phyloP scores from a whole-genome alignment of 2,329 filamentous ascomycete genomes.

The Fusarium xyrophilum region DNA sequence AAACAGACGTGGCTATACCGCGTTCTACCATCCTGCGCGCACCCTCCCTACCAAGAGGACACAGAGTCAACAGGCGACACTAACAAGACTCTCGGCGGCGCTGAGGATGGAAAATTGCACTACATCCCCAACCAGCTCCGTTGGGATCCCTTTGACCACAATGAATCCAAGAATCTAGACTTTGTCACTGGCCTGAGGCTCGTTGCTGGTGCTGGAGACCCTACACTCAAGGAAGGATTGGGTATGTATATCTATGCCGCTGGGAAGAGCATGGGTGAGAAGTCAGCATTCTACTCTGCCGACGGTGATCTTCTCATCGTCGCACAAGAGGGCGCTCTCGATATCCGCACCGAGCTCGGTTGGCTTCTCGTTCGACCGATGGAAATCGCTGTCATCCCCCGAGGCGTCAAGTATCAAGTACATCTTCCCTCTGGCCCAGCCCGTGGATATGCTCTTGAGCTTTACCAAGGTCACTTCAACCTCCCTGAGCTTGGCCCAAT shows the following conservation, averaged over 20 bases:
- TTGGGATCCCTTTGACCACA: slow-evolving; percentile 82
- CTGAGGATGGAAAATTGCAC: slow-evolving; percentile 40
- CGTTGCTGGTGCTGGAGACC: slow-evolving; percentile 80
- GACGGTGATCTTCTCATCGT: slow-evolving; percentile 82
- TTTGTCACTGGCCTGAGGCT: slow-evolving; percentile 69
- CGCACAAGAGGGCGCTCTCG: slow-evolving; percentile 74
- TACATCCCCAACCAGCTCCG: slow-evolving; percentile 76
- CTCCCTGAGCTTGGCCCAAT: slow-evolving; percentile 77
- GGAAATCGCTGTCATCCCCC: slow-evolving; percentile 78
- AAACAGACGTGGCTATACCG: slow-evolving; percentile 77
- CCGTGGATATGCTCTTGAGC: slow-evolving; percentile 76
- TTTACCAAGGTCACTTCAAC: slow-evolving; percentile 75
- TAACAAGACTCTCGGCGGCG: slow-evolving; percentile 37
- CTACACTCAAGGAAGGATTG: slow-evolving; percentile 77
- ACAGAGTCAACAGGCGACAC: slow-evolving; percentile 39
- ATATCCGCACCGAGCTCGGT: slow-evolving; percentile 80
- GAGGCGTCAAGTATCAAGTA: slow-evolving; percentile 77
- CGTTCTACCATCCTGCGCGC: slow-evolving; percentile 69
- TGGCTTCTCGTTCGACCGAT: slow-evolving; percentile 76
- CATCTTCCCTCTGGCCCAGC: slow-evolving; percentile 66
- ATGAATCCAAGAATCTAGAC: slow-evolving; percentile 58
- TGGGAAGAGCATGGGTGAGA: slow-evolving; percentile 76
- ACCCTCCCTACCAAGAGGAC: slow-evolving; percentile 62
- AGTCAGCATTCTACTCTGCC: slow-evolving; percentile 81
- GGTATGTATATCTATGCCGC: slow-evolving; percentile 84